Evolutionary conservation across 805 yeast species (phyloP).

Genomic region (Metschnikowia bowlesiae): DNA sequence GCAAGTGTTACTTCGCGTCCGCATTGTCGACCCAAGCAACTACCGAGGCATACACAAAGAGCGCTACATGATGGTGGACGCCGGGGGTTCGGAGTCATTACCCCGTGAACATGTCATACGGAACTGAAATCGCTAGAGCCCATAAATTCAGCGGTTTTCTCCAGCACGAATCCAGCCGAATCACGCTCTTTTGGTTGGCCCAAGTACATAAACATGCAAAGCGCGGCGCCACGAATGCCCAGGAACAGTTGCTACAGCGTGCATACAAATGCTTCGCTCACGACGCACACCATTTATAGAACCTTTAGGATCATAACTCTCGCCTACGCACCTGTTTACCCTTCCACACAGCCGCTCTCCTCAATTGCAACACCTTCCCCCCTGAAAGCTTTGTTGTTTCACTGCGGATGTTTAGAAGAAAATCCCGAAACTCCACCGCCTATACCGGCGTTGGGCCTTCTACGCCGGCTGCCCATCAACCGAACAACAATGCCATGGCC

Average conservation of each 20-base stretch:
- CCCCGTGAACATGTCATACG: too few species aligned
- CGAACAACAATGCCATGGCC: slow-evolving; percentile 38
- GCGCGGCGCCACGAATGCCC: slow-evolving; percentile 2
- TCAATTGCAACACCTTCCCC: not conserved
- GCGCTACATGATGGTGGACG: too few species aligned
- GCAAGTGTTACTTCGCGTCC: too few species aligned
- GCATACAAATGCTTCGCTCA: slow-evolving; percentile 2
- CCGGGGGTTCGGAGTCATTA: too few species aligned
- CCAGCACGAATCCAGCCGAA: not conserved
- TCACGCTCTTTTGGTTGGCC: not conserved
- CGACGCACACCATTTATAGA: slow-evolving; percentile 1
- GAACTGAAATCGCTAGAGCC: too few species aligned
- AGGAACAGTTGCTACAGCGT: slow-evolving; percentile 3
- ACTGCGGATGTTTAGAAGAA: slow-evolving; percentile 25
- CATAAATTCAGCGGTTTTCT: too few species aligned
- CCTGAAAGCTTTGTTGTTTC: not conserved
- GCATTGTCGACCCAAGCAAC: too few species aligned
- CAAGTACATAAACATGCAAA: not conserved
- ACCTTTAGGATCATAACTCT: not conserved
- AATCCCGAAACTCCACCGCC: slow-evolving; percentile 30
- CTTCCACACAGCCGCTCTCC: not conserved
- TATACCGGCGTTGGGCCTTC: slow-evolving; percentile 42
- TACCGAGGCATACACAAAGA: too few species aligned
- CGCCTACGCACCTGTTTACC: not conserved
- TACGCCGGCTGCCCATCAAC: slow-evolving; percentile 31